Base-by-base conservation (phyloP, 1,284 basidiomycete species). In the Athelia sp. region DNA sequence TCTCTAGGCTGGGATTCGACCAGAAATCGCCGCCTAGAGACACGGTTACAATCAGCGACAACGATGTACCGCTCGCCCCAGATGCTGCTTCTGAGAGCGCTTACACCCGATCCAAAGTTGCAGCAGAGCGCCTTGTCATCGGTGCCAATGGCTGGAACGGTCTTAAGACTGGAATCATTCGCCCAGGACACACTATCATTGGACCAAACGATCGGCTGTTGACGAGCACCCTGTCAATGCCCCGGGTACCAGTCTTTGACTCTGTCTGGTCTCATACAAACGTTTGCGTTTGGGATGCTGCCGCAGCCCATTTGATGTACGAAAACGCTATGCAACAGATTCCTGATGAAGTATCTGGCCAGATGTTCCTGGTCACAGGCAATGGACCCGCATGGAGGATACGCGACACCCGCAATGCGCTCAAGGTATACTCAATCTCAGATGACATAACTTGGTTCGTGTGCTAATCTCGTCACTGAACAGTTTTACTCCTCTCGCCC, bases 281-380 rank as follows among this genome's bases (percentile, higher is more conserved):
- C 43, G 59, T 68, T n/a, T 64, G 64, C 48, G 66, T 61, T 2
- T 69, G 66, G 65, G 68, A 68, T 53, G 63, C 57, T 23, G 68
- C 63, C 3, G 62, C 67, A 9, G 66, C 67, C 1, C 65, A 68
- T 50, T 52, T 68, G 13, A 36, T 58, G 1, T 54, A 61, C 31
- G 66, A 67, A 50, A 58, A 66, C 53, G 66, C 63, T 0, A 51
- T 69, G 26, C 49, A 47, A 3, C 48, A 53, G 21, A 56, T 58
- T 18, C 57, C 58, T 2, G 54, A 57, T 3, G 57, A 64, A 38
- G 59, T 62, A 2, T 56, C 61, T 15, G 65, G 65, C 19, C 56
- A 69, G 45, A 59, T 58, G 8, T 70, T 68, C 50, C 52, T 69
- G 21, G 58, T 69, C 19, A 65, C 65, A 13, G 65, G 68, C 3